Evolutionary conservation across 345 rosid genomes (phyloP).

Genomic region (Gossypium mustelinum): DNA sequence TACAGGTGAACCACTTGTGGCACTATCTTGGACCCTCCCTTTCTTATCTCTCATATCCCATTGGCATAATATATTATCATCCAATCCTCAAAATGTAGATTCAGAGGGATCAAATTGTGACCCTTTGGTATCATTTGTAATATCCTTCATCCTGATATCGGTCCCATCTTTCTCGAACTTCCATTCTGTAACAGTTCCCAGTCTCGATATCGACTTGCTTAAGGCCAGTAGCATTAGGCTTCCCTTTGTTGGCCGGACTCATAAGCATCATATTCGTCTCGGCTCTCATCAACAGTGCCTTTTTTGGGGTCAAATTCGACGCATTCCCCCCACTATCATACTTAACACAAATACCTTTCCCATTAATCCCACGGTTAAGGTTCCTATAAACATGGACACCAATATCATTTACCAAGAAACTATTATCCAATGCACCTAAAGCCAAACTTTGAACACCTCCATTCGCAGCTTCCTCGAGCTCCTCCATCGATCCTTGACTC

Average conservation of each 20-base stretch:
- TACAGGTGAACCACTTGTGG: constrained; percentile 51
- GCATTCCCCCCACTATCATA: constrained; percentile 40
- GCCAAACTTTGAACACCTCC: constrained; percentile 93
- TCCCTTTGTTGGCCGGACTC: constrained; percentile 79
- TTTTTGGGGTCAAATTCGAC: constrained; percentile 53
- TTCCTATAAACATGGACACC: constrained; percentile 89
- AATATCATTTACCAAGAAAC: constrained; percentile 79
- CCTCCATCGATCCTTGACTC: constrained; percentile 56
- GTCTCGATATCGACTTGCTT: constrained; percentile 85
- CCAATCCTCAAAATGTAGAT: constrained; percentile 83
- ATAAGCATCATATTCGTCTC: constrained; percentile 96
- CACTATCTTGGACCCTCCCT: constrained; percentile 77
- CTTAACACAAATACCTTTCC: constrained; percentile 67
- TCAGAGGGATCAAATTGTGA: constrained; percentile 95
- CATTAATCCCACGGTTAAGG: constrained; percentile 64
- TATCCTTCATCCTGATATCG: constrained; percentile 81
- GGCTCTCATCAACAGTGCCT: constrained; percentile 86
- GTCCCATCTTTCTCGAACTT: constrained; percentile 87
- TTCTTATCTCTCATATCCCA: constrained; percentile 94
- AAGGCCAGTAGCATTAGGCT: constrained; percentile 60
- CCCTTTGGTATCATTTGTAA: constrained; percentile 77
- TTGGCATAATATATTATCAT: constrained; percentile 88
- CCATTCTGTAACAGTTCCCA: constrained; percentile 86
- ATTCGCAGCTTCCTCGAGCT: constrained; percentile 79
- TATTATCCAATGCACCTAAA: constrained; percentile 82